Percentiles rank a stretch among this genome's conserved stretches.
Evolutionary conservation across 306 rosid genomes (phyloP).

Genomic region (Vachellia pachyceras): DNA sequence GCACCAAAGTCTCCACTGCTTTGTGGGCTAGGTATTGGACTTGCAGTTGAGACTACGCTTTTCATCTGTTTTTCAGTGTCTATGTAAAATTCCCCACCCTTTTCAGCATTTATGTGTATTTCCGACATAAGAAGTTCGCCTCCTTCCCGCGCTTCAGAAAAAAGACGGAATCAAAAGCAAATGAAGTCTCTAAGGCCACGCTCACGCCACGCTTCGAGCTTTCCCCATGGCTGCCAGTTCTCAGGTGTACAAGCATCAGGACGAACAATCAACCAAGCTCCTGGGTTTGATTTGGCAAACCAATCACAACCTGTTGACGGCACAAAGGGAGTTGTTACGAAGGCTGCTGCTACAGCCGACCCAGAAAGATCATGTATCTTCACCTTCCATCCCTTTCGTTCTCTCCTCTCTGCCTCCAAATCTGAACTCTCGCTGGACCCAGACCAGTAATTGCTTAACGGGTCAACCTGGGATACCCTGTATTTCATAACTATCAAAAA

Average conservation of each 20-base stretch:
- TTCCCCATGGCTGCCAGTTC: constrained; percentile 98
- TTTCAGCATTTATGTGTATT: constrained; percentile 75
- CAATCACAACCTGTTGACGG: constrained; percentile 95
- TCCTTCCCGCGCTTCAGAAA: constrained; percentile 77
- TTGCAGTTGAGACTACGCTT: constrained; percentile 39
- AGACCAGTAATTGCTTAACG: constrained; percentile 78
- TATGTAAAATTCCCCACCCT: constrained; percentile 87
- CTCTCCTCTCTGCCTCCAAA: constrained; percentile 65
- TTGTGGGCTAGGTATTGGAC: too few relatives aligned
- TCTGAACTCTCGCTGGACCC: constrained; percentile 61
- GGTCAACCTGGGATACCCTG: constrained; percentile 85
- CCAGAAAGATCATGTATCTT: constrained; percentile 96
- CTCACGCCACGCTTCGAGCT: constrained; percentile 95
- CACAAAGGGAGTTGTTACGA: constrained; percentile 97
- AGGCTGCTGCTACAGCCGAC: constrained; percentile 97
- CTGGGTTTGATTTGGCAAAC: constrained; percentile 92
- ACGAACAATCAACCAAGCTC: constrained; percentile 91
- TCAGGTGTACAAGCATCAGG: constrained; percentile 73
- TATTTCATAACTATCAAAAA: constrained; percentile 44
- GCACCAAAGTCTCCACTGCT: too few relatives aligned
- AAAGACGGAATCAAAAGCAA: constrained; percentile 76
- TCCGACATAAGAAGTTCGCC: constrained; percentile 81
- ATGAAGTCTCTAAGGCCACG: constrained; percentile 76
- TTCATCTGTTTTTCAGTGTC: constrained; percentile 77
- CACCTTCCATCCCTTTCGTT: constrained; percentile 98